Base-by-base conservation (phyloP, 2,329 filamentous ascomycete genomes). In the Fusarium secorum region DNA sequence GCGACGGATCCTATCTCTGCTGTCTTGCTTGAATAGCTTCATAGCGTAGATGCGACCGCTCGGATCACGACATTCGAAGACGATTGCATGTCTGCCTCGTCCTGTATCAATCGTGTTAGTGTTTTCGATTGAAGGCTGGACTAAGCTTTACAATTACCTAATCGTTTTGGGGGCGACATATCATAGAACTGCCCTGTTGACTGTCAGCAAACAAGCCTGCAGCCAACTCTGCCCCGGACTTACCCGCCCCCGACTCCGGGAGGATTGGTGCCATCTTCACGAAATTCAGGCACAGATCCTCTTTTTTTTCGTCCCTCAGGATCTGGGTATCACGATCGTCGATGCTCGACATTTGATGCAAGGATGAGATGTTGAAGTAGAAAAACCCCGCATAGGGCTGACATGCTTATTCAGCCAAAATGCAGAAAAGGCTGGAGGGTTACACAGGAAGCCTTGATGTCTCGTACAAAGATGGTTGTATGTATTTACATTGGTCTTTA, bases 21-120 rank as follows among this genome's bases (percentile, higher is more conserved):
- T 57, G 3, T 70, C 62, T 0, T 54, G 46, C 15, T 71, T 71
- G 13, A 58, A 70, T 1, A 66, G 30, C 4, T 70, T 71, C 46
- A 70, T 68, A 3, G 67, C 67, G 3, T 55, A 71, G 8, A 58
- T 20, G 20, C 39, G 26, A 11, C 33, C 42, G 15, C 14, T 38
- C 11, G 62, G 22, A 5, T 44, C 54, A 11, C 18, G 38, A 9
- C 62, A 68, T 49, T 71, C 62, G 3, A 70, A 62, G 1, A 70
- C 55, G 4, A 70, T n/a, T 0, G 54, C 55, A 28, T 67, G 66
- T 10, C 66, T 62, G 4, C 67, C 67, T n/a, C 51, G 51, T 5
- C 66, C 66, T 70, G 8, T 3, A 8, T 13, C 11, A 9, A n/a
- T 4, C 5, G 22, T 14, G 4, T 66, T 30, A 65, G 44, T n/a